These are phyloP conservation scores for Fusarium nurragi DNA, from an alignment of 2,329 filamentous ascomycete species.

Conservation along the genomic window DNA sequence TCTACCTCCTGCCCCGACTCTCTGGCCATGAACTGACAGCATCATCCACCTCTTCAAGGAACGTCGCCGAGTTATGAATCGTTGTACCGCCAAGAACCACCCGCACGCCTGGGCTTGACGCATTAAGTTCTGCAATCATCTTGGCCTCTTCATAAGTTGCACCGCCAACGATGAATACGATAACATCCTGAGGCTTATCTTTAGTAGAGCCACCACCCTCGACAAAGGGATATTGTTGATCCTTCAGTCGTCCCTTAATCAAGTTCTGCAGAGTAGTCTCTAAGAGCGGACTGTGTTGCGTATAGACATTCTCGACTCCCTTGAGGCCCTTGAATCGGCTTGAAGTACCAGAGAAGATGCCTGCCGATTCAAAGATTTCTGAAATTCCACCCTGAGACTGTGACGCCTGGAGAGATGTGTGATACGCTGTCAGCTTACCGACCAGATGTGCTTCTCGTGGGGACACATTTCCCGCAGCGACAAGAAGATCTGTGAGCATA, in stretches of 20 bases:
- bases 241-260: constrained; percentile 88
- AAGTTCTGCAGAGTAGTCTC: constrained; percentile 90
- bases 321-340: constrained; percentile 94
- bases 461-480: constrained; percentile 83
- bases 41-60: constrained; percentile 91
- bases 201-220: constrained; percentile 86
- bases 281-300: constrained; percentile 90
- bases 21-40: constrained; percentile 89
- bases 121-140: constrained; percentile 94
- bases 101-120: constrained; percentile 85
- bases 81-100: constrained; percentile 90
- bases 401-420: constrained; percentile 83
- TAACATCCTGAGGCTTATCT: constrained; percentile 96
- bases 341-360: constrained; percentile 88
- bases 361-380: constrained; percentile 90
- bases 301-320: constrained; percentile 98
- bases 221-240: constrained; percentile 91
- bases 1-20: constrained; percentile 48
- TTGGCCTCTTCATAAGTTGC: constrained; percentile 97
- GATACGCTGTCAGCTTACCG: constrained; percentile 83
- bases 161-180: constrained; percentile 94
- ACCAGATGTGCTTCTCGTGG: constrained; percentile 81
- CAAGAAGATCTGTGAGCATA: constrained; percentile 86
- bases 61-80: constrained; percentile 87
- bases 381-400: constrained; percentile 81